Evolutionary conservation across 306 rosid species (phyloP), one percentile per base, ranked within the genome.

Genomic region (Rosa multiflora): DNA sequence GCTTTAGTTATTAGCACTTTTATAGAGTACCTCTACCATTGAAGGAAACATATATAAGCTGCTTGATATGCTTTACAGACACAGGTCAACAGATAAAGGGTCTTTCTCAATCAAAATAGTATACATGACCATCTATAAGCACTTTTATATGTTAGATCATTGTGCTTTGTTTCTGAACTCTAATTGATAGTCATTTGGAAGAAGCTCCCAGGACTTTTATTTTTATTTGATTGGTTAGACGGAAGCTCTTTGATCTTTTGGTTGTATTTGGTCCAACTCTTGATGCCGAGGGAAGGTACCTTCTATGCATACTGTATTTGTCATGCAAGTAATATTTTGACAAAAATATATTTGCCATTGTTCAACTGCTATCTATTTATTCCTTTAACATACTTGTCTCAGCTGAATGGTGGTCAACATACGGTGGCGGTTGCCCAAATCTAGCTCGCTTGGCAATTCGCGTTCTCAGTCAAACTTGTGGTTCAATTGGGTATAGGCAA

Each of bases 341-440:
- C 70, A 26, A 1, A 32, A 69, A 52, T 21, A 44, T 49, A 8
- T 74, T 59, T 74, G 72, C 67, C 56, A 26, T 62, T 44, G 75
- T 37, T 48, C 48, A 23, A 46, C 40, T 20, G 47, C 74, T 61
- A 21, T 68, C 61, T 80, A 68, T 76, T 64, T 62, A 37, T 69
- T 67, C 85, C 64, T 43, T 75, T 76, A 17, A n/a, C 64, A 44
- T 82, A 47, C 32, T 84, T 72, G 67, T 89, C 81, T 67, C 78
- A 94, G 96, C 91, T 64, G 98, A 94, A 87, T 94, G 98, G 98
- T 94, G 97, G 98, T 90, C 97, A 76, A 89, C 97, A 74, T 92
- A 91, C 82, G 97, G 97, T 78, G 94, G 97, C 82, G 90, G 91
- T 75, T 94, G 97, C 86, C 97, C 97, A 26, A 90, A 89, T 87